A percentile compares a stretch with the other conserved stretches of the same genome.
Conservation (phyloP, 139 green algal species). For the Chlorella sorokiniana region DNA sequence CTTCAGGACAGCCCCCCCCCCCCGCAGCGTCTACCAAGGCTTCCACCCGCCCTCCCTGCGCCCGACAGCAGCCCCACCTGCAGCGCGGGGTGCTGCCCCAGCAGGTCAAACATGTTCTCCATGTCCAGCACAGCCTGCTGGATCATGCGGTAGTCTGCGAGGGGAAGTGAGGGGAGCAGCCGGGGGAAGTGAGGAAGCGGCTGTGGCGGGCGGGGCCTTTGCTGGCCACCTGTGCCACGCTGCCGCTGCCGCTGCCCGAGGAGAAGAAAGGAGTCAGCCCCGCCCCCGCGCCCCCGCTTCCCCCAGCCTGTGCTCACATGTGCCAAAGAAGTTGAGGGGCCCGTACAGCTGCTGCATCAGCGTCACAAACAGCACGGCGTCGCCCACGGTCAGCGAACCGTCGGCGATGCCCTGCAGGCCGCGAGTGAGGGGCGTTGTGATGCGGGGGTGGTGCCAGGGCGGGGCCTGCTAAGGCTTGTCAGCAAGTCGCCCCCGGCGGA, state of each 20-base stretch:
- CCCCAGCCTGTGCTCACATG: conserved; percentile 42
- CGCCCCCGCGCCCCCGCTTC: neutral
- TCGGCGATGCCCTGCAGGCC: conserved; percentile 45
- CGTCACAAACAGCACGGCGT: conserved; percentile 84
- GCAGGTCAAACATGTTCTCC: conserved; percentile 81
- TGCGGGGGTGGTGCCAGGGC: neutral
- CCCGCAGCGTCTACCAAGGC: neutral
- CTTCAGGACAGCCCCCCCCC: neutral
- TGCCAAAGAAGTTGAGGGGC: conserved; percentile 90
- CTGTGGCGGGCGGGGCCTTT: too few species aligned
- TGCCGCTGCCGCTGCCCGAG: too few species aligned
- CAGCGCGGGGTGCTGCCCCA: conserved; percentile 43
- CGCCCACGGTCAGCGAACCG: conserved; percentile 77
- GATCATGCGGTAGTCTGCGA: conserved; percentile 54
- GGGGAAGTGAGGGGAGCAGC: neutral
- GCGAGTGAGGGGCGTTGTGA: neutral
- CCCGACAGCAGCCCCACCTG: neutral
- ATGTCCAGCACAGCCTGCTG: conserved; percentile 81
- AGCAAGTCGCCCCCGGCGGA: too few species aligned
- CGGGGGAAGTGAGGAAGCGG: neutral
- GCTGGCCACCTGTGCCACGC: too few species aligned
- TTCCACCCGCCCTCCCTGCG: neutral
- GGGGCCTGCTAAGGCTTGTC: too few species aligned
- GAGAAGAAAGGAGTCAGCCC: neutral
- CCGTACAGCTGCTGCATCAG: conserved; percentile 89